Evolutionary conservation across 495 filamentous ascomycete genomes (phyloP).

Genomic region (Penicilliopsis zonata): DNA sequence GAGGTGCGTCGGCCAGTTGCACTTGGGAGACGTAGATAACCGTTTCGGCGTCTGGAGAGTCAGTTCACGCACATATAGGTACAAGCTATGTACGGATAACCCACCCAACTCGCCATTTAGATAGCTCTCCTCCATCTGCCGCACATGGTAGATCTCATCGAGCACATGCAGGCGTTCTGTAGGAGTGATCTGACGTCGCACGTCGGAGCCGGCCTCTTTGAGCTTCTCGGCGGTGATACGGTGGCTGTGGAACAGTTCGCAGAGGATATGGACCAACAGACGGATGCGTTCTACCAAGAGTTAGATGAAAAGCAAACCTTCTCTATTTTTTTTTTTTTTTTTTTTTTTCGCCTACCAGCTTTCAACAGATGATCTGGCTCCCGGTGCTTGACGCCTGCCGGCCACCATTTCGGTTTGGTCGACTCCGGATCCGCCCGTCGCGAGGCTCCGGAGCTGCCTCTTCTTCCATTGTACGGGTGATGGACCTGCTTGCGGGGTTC

Average conservation of each 20-base stretch:
- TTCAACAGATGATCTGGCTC: conserved; percentile 76
- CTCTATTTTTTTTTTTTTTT: not conserved
- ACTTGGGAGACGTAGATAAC: conserved; percentile 14
- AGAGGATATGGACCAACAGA: conserved; percentile 51
- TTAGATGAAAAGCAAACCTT: too few species aligned
- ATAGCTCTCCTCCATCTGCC: conserved; percentile 49
- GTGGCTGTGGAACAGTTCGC: conserved; percentile 28
- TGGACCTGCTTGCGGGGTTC: conserved; percentile 69
- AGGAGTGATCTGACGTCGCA: conserved; percentile 25
- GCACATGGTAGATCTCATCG: conserved; percentile 57
- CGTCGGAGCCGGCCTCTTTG: conserved; percentile 30
- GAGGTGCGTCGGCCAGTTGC: conserved; percentile 8
- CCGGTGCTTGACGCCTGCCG: conserved; percentile 48
- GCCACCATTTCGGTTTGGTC: conserved; percentile 70
- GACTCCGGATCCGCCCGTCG: conserved; percentile 27
- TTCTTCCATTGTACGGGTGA: conserved; percentile 59
- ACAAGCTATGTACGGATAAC: conserved; percentile 11
- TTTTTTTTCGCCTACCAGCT: conserved; percentile 40
- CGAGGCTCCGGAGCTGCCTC: conserved; percentile 23
- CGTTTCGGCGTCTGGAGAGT: conserved; percentile 11
- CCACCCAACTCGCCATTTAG: conserved; percentile 49
- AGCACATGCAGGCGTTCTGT: conserved; percentile 27
- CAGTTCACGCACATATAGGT: conserved; percentile 2
- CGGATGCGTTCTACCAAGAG: conserved; percentile 44
- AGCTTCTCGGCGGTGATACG: conserved; percentile 30